Conservation (phyloP, 495 filamentous ascomycete species). For the Alectoria sarmentosa region DNA sequence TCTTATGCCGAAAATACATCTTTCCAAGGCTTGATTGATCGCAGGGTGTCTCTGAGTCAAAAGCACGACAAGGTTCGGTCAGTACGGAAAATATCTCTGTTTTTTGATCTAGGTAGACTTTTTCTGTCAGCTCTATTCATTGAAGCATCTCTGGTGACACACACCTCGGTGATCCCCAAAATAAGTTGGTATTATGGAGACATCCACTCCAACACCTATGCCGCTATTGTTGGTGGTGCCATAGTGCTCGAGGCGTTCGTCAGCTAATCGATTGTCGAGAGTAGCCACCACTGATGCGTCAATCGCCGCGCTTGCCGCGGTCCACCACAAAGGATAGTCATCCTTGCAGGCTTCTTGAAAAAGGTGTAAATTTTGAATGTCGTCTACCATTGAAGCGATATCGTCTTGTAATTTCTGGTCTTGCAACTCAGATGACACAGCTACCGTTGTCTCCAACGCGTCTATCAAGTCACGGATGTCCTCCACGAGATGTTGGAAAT, state of each 20-base stretch:
- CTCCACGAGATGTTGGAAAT: constrained; percentile 7
- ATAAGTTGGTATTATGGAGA: not conserved
- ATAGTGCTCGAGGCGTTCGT: constrained; percentile 1
- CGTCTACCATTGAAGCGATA: constrained; percentile 14
- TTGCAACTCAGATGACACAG: not conserved
- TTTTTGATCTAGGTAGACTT: not conserved
- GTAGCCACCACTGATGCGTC: constrained; percentile 8
- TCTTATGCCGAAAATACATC: not conserved
- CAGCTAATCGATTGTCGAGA: not conserved
- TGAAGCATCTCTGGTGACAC: not conserved
- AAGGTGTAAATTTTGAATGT: constrained; percentile 8
- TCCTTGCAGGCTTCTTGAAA: constrained; percentile 13
- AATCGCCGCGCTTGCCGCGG: constrained; percentile 6
- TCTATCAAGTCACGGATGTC: constrained; percentile 12
- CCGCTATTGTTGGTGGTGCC: not conserved
- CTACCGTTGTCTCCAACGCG: not conserved
- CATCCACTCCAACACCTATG: not conserved
- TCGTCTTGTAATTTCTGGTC: constrained; percentile 16
- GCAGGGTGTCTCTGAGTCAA: constrained; percentile 4
- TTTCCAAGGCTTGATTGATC: not conserved
- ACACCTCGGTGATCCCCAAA: not conserved
- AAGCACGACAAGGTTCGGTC: constrained; percentile 11
- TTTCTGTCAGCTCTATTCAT: not conserved
- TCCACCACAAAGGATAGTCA: constrained; percentile 7
- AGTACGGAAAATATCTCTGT: not conserved